A percentile compares a stretch with the other conserved stretches of the same genome.
These are phyloP conservation scores for Microbotryum violaceum DNA, from an alignment of 1,284 basidiomycete genomes.

Conservation along the genomic window DNA sequence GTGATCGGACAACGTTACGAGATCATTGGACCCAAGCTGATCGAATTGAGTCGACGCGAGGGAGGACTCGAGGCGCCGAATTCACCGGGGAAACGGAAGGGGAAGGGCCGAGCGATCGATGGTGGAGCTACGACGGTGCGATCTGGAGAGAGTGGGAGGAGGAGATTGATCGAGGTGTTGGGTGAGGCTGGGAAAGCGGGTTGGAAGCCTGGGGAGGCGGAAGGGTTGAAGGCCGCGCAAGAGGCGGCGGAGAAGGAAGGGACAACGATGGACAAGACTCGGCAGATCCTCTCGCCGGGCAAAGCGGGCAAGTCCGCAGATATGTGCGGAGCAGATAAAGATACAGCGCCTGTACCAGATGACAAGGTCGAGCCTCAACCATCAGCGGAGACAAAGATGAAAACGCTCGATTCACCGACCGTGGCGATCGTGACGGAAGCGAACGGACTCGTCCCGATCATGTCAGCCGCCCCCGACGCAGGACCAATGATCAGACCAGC, in stretches of 20 bases:
- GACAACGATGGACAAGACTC: too few species aligned
- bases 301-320: too few species aligned
- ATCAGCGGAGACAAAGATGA: neutral
- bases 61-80: conserved; percentile 21
- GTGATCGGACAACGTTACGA: conserved; percentile 49
- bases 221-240: neutral
- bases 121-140: neutral
- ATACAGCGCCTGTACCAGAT: neutral
- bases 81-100: conserved; percentile 17
- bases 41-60: conserved; percentile 63
- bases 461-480: too few species aligned
- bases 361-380: neutral
- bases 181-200: conserved; percentile 23
- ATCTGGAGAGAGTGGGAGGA: conserved; percentile 7
- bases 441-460: neutral
- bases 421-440: neutral
- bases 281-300: too few species aligned
- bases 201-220: conserved; percentile 6
- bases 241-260: neutral
- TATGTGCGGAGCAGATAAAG: too few species aligned
- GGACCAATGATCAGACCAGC: too few species aligned
- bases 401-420: conserved; percentile 5
- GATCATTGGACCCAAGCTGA: conserved; percentile 61
- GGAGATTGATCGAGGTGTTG: conserved; percentile 21
- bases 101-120: neutral